Base-by-base conservation (phyloP, 345 rosid species). In the Pelargonium nanum region DNA sequence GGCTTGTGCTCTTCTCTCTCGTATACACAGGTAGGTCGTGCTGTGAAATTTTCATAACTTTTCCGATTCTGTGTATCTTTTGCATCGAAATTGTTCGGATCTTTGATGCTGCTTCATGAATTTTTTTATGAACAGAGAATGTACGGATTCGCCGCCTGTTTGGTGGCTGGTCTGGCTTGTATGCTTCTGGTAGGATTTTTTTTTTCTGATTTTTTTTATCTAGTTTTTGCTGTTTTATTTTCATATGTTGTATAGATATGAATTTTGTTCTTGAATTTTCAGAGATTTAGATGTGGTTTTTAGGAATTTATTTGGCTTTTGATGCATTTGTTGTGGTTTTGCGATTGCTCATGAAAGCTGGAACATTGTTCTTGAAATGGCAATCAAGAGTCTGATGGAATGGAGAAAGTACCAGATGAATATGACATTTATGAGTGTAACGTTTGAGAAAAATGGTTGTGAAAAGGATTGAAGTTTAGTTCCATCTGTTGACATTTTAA, bases 171-270 rank as follows among this genome's bases (percentile, higher is more conserved):
- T 32, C 69, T 93, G 32, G 74, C 77, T 44, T 79, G 75, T 57
- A 87, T 87, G 97, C 80, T 87, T 69, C 81, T 92, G 95, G 97
- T 92, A 78, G 26, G 64, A 58, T 19, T 66, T 53, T 15, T 7
- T 24, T 22, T 25, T 19, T 21, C 17, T 23, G 53, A 55, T 19
- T 53, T 12, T 1, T 54, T 66, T 28, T 13, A 7, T n/a, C n/a
- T n/a, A n/a, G n/a, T 51, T 32, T 19, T 22, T 25, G 1, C 21
- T 1, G 25, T 56, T 56, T 56, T 55, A 23, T 7, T 54, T 10
- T 54, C 25, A 20, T 40, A 40, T 9, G 15, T 40, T 40, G 6
- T 9, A 40, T 3, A 40, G 15, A 12, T 40, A 12, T 6, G 15
- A 12, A 0, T 40, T 5, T n/a, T 52, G 2, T 52, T 52, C 55